Percentiles rank a stretch among this genome's conserved stretches.
Evolutionary conservation across 148 eudicot genomes (phyloP).

Genomic region (Chenopodium formosanum): DNA sequence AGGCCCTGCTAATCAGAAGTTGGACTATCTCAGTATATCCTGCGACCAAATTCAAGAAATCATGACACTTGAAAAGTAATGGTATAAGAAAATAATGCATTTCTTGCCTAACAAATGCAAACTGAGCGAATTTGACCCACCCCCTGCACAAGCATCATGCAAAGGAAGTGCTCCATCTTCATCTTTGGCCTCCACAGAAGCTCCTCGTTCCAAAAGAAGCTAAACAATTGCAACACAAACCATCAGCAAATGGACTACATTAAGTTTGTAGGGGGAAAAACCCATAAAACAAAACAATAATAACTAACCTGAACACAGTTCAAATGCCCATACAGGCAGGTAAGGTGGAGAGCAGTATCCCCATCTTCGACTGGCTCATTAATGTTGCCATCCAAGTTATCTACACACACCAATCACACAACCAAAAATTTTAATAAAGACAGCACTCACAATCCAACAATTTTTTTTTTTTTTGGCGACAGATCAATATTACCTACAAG

Average conservation of each 20-base stretch:
- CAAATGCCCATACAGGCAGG: constrained; percentile 82
- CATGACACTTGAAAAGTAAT: neutral
- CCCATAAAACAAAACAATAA: neutral
- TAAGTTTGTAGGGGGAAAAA: neutral
- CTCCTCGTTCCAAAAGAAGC: constrained; percentile 89
- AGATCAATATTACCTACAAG: neutral
- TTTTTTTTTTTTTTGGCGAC: neutral
- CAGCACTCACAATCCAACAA: neutral
- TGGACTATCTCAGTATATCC: constrained; percentile 73
- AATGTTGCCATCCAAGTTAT: constrained; percentile 66
- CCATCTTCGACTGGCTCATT: constrained; percentile 88
- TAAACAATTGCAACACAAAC: constrained; percentile 22
- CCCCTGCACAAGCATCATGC: constrained; percentile 98
- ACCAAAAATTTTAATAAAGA: neutral
- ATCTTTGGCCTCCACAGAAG: constrained; percentile 74
- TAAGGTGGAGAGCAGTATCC: constrained; percentile 87
- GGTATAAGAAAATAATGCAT: constrained; percentile 1
- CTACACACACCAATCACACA: constrained; percentile 33
- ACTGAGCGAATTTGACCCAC: constrained; percentile 32
- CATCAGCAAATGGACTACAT: neutral
- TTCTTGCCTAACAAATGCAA: constrained; percentile 7
- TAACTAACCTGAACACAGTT: constrained; percentile 75
- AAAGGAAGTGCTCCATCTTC: constrained; percentile 93
- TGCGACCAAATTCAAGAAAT: constrained; percentile 24
- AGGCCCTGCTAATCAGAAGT: constrained; percentile 49